Base-by-base conservation (phyloP, 305 asterid genomes). In the Plantago rigida region DNA sequence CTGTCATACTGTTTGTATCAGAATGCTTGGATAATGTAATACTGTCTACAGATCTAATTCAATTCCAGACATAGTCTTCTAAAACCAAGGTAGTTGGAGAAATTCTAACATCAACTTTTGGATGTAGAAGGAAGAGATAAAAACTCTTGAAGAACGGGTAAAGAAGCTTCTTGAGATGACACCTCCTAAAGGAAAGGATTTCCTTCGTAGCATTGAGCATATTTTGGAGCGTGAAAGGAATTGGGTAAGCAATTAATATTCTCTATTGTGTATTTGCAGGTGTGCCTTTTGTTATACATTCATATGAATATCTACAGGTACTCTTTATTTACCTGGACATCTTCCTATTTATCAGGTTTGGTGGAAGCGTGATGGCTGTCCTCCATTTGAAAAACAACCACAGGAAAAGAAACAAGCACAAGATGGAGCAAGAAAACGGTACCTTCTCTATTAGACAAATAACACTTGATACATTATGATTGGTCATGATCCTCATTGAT, bases 301-400 rank as follows among this genome's bases (percentile, higher is more conserved):
- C 62, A 55, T 69, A 26, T 59, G 26, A 36, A 56, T 29, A 28
- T 59, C 12, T 9, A 51, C 6, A 6, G 0, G 2, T 51, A 6
- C 15, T 51, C 28, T 19, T 1, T 59, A 44, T 19, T 42, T 44
- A 59, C 45, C 22, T 9, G 59, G 45, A 46, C 63, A 45, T 39
- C 70, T 60, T 48, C 64, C 65, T 41, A 67, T 53, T 67, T 66
- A 69, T 51, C 58, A 91, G 98, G 96, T 91, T 66, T 91, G 98
- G 98, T 91, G 96, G 98, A 91, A 91, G 80, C 96, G 98, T 17
- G 96, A 91, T 67, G 95, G 96, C 70, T 91, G 98, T 78, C 87
- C 92, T 62, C 83, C 98, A 62, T 91, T 88, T 82, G 98, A 91
- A 56, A 88, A 84, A 75, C 93, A 79, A 62, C 87, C 86, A 17